Percentiles rank a stretch among this genome's conserved stretches.
Conservation (phyloP, 441 rosid species). For the Mallotus repandus region DNA sequence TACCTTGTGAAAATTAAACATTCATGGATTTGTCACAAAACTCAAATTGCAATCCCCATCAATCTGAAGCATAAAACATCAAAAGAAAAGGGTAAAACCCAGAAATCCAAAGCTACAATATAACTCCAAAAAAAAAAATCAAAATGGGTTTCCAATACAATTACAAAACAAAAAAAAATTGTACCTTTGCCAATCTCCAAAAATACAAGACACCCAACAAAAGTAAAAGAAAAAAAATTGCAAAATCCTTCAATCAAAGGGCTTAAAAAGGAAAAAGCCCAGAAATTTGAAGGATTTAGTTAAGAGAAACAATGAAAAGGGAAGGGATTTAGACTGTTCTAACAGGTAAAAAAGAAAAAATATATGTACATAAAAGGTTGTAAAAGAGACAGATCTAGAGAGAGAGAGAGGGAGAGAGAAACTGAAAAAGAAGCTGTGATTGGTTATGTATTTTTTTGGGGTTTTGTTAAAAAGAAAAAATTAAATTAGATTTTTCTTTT, state of each 20-base stretch:
- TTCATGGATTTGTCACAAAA: constrained; percentile 7
- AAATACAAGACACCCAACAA: not conserved
- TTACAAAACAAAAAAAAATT: not conserved
- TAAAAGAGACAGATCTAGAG: constrained; percentile 30
- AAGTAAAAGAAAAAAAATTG: not conserved
- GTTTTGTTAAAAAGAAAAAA: not conserved
- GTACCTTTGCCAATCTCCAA: constrained; percentile 25
- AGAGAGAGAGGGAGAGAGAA: constrained; percentile 10
- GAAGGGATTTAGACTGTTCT: constrained; percentile 16
- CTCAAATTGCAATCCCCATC: constrained; percentile 26
- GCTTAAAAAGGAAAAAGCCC: constrained; percentile 23
- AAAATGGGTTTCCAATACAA: not conserved
- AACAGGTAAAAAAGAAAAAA: not conserved
- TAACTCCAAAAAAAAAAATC: not conserved
- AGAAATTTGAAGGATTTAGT: constrained; percentile 21
- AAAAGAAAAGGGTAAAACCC: not conserved
- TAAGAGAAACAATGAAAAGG: constrained; percentile 3
- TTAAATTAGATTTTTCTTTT: not conserved
- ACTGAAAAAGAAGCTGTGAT: constrained; percentile 22
- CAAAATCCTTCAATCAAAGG: constrained; percentile 39
- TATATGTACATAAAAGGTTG: constrained; percentile 2
- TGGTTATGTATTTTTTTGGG: constrained; percentile 10
- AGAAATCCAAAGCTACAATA: not conserved
- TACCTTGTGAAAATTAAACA: constrained; percentile 13
- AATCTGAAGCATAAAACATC: constrained; percentile 11